Evolutionary conservation across 129 eudicot species (phyloP).

Genomic region (Tanacetum coccineum): DNA sequence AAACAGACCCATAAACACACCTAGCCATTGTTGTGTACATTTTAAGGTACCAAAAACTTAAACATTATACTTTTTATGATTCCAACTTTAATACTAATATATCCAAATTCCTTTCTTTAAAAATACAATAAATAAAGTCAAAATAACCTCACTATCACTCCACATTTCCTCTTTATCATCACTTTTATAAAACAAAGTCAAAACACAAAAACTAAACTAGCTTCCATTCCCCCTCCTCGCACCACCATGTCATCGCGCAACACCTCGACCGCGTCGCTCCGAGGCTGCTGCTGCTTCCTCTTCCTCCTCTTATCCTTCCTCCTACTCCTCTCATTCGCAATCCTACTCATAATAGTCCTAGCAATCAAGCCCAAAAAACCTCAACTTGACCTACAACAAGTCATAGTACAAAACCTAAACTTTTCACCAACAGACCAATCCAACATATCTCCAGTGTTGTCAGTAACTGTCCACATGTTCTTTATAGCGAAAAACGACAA

Average conservation of each 20-base stretch:
- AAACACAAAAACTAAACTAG: conserved; percentile 3
- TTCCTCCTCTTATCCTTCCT: conserved; percentile 88
- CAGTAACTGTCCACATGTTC: conserved; percentile 47
- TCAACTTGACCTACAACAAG: conserved; percentile 78
- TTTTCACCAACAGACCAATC: conserved; percentile 29
- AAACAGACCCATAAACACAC: no score
- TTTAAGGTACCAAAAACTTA: no score
- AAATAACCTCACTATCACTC: conserved; percentile 31
- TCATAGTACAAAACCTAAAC: conserved; percentile 58
- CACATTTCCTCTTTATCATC: conserved; percentile 7
- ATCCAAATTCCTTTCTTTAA: background rate
- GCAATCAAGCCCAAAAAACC: conserved; percentile 85
- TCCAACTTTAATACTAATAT: background rate
- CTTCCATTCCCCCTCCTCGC: conserved; percentile 23
- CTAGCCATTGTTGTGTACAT: no score
- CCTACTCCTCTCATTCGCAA: conserved; percentile 69
- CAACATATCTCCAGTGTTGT: conserved; percentile 8
- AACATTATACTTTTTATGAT: no score
- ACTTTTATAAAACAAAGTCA: conserved; percentile 18
- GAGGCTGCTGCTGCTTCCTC: conserved; percentile 97
- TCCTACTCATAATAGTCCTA: conserved; percentile 67
- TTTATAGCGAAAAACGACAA: conserved; percentile 70
- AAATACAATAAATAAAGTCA: background rate
- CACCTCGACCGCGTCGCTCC: conserved; percentile 66
- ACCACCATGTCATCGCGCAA: background rate